Conservation (phyloP, 352 stramenopile species). For the Phytophthora quininea region DNA sequence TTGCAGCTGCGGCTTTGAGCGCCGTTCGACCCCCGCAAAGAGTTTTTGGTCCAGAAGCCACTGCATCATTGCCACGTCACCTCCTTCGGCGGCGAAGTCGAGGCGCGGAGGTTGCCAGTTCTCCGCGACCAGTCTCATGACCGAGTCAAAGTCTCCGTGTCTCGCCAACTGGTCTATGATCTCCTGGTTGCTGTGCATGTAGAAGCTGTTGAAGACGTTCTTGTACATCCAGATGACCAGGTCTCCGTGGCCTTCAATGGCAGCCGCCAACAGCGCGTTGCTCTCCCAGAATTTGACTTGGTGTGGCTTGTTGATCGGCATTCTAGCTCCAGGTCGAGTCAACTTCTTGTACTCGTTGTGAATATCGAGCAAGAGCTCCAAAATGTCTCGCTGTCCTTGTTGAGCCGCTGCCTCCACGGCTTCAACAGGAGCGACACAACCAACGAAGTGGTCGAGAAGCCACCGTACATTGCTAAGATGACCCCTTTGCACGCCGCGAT, state of each 20-base stretch:
- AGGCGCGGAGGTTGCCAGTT: constrained; percentile 25
- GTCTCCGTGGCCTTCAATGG: constrained; percentile 21
- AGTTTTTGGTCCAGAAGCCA: constrained; percentile 20
- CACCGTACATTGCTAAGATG: constrained; percentile 21
- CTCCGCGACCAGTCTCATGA: constrained; percentile 13
- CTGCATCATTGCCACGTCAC: constrained; percentile 25
- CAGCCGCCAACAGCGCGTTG: constrained; percentile 28
- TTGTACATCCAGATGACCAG: constrained; percentile 31
- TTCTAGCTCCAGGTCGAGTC: constrained; percentile 13
- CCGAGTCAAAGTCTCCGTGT: constrained; percentile 15
- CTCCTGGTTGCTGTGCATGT: constrained; percentile 31
- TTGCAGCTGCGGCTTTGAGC: constrained; percentile 26
- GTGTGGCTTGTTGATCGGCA: constrained; percentile 17
- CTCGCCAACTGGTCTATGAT: constrained; percentile 28
- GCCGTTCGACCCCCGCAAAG: constrained; percentile 20
- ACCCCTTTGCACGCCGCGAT: constrained; percentile 22
- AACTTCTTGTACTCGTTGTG: constrained; percentile 21
- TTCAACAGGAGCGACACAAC: background rate
- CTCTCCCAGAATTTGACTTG: constrained; percentile 39
- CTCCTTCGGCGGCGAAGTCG: constrained; percentile 30
- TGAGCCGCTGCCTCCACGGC: no score
- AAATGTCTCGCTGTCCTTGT: no score
- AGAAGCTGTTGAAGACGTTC: constrained; percentile 27
- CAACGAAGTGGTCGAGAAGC: constrained; percentile 20
- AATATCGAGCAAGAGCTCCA: background rate